Evolutionary conservation across 257 asterid species (phyloP).

Genomic region (Orobanche coerulescens): DNA sequence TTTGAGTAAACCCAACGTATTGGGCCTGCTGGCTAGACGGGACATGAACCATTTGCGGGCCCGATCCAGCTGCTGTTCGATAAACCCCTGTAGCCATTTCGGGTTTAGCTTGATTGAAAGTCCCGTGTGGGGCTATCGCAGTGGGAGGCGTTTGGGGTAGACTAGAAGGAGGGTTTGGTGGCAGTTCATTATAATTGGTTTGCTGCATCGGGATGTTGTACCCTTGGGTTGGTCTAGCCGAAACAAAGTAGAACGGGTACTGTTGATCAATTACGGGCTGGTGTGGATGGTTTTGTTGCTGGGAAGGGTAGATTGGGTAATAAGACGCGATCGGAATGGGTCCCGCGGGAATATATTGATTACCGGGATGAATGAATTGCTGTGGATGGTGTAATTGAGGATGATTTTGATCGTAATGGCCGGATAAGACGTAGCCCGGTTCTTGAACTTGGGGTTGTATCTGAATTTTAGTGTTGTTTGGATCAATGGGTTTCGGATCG

Average conservation of each 20-base stretch:
- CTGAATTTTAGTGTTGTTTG: conserved; percentile 38
- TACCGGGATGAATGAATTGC: conserved; percentile 56
- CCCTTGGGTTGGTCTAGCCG: conserved; percentile 54
- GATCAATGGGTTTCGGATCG: conserved; percentile 43
- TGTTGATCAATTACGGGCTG: conserved; percentile 61
- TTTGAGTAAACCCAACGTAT: conserved; percentile 65
- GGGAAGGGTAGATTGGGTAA: conserved; percentile 66
- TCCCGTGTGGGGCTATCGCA: conserved; percentile 32
- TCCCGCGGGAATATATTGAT: conserved; percentile 62
- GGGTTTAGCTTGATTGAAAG: conserved; percentile 48
- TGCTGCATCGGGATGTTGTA: conserved; percentile 63
- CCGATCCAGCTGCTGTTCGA: conserved; percentile 44
- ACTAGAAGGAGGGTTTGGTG: conserved; percentile 39
- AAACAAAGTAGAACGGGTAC: conserved; percentile 57
- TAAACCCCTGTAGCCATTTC: conserved; percentile 59
- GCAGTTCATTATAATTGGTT: conserved; percentile 41
- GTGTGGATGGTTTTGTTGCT: conserved; percentile 52
- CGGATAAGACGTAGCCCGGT: conserved; percentile 39
- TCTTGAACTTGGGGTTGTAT: conserved; percentile 60
- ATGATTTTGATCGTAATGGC: conserved; percentile 56
- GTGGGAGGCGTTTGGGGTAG: conserved; percentile 49
- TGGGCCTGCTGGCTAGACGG: conserved; percentile 50
- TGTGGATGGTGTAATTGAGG: conserved; percentile 64
- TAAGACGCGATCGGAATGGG: conserved; percentile 45
- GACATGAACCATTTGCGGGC: conserved; percentile 55